Conservation (phyloP, 257 asterid species). For the Solanum gandarillasii region DNA sequence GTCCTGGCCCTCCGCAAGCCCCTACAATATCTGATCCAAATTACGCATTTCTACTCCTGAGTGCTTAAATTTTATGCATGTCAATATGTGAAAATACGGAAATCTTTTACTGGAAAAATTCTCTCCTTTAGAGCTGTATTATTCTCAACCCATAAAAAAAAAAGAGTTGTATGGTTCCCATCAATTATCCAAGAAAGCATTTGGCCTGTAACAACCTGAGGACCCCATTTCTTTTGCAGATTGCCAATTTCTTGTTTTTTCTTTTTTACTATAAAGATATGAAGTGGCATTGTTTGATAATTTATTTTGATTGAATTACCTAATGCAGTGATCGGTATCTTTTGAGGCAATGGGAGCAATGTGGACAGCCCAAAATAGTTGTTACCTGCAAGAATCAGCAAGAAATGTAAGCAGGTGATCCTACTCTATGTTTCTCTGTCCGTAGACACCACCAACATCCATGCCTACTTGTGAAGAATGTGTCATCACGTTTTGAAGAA, state of each 20-base stretch:
- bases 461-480: background rate
- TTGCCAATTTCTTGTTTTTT: background rate
- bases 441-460: background rate
- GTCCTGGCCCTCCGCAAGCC: background rate
- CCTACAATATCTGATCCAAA: background rate
- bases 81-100: background rate
- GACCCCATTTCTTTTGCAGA: background rate
- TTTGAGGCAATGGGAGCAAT: constrained; percentile 77
- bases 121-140: background rate
- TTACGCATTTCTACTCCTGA: background rate
- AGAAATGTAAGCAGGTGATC: constrained; percentile 74
- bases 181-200: background rate
- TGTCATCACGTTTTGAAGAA: background rate
- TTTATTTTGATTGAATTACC: background rate
- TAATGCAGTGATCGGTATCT: constrained; percentile 69
- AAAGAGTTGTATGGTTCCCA: background rate
- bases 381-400: constrained; percentile 96
- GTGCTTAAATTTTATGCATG: background rate
- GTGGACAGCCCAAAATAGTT: constrained; percentile 92
- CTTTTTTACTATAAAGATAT: background rate
- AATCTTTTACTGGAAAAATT: background rate
- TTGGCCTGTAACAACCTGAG: background rate
- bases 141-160: background rate
- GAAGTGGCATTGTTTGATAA: background rate
- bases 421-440: background rate